Evolutionary conservation across 495 filamentous ascomycete genomes (phyloP), one percentile per base, ranked within the genome.

Genomic region (Penicillium cinerascens): DNA sequence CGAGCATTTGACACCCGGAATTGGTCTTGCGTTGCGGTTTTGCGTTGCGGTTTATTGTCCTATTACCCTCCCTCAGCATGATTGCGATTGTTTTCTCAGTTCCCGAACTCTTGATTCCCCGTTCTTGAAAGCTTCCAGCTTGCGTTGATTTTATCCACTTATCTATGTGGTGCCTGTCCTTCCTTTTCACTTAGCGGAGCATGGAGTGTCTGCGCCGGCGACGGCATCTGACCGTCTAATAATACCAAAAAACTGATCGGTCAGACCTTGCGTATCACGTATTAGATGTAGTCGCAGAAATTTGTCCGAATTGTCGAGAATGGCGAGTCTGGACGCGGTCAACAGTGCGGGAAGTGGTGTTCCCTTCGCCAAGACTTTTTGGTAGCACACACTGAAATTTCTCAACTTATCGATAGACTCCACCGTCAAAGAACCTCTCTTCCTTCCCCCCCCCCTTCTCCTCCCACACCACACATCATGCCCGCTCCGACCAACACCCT

Each of bases 401-500:
- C 64, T 65, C 66, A 64, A 63, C 61, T 68, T 66, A 68, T 68
- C 66, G 66, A 68, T 68, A 68, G 63, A 62, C 70, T 74, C 70
- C 71, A 73, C 71, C 71, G 66, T 68, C 69, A 71, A 68, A 61
- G 61, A 64, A 65, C 62, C 49, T 60, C 53, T 61, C 58, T 54
- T 54, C 46, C 46, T 54, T 60, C 52, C 42, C 39, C 44, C 59
- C 56, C 48, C 49, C 54, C 59, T 55, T 58, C 51, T 51, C 53
- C 60, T 59, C 66, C 54, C 60, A 59, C 56, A 51, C 47, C 23
- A 53, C 57, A 22, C 64, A 65, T 52, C 44, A 81, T 81, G 78
- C 77, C 78, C 59, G 77, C 72, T 52, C 76, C 77, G 54, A 67
- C 75, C 44, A 79, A 70, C 56, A 81, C 78, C 64, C 79, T 92